Evolutionary conservation across 768 basidiomycete species (phyloP).

Genomic region (Termitomyces sp.): DNA sequence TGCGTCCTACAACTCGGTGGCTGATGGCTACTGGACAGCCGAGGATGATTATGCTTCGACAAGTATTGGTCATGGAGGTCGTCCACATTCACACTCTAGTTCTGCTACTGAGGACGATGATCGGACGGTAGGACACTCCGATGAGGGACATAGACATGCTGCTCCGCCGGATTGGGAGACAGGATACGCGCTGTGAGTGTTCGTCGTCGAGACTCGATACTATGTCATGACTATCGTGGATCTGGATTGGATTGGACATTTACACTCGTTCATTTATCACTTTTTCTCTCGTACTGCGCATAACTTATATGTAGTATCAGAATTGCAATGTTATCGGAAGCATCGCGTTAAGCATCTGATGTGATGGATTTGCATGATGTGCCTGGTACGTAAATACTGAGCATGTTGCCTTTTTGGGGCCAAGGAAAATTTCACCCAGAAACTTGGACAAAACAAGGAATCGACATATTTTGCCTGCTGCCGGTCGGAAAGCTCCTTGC

Average conservation of each 20-base stretch:
- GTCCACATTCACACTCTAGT: neutral
- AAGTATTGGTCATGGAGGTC: neutral
- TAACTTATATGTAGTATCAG: conserved; percentile 16
- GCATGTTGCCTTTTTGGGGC: neutral
- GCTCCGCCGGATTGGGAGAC: conserved; percentile 31
- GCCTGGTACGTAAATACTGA: neutral
- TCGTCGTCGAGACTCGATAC: neutral
- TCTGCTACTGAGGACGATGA: conserved; percentile 17
- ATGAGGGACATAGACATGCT: conserved; percentile 13
- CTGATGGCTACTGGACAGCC: conserved; percentile 34
- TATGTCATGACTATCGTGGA: conserved; percentile 21
- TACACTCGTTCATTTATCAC: conserved; percentile 14
- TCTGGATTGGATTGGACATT: conserved; percentile 27
- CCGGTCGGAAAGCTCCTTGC: neutral
- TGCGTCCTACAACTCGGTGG: conserved; percentile 39
- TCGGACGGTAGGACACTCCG: conserved; percentile 19
- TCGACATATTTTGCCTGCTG: neutral
- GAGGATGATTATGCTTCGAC: conserved; percentile 12
- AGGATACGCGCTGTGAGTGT: conserved; percentile 33
- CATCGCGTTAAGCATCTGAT: conserved; percentile 1
- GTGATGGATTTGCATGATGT: neutral
- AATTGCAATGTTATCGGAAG: conserved; percentile 17
- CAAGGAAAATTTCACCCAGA: neutral
- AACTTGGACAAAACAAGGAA: conserved; percentile 2
- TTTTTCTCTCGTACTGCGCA: conserved; percentile 1